Conservation (phyloP, 768 basidiomycete species). For the Tulasnella sp. region DNA sequence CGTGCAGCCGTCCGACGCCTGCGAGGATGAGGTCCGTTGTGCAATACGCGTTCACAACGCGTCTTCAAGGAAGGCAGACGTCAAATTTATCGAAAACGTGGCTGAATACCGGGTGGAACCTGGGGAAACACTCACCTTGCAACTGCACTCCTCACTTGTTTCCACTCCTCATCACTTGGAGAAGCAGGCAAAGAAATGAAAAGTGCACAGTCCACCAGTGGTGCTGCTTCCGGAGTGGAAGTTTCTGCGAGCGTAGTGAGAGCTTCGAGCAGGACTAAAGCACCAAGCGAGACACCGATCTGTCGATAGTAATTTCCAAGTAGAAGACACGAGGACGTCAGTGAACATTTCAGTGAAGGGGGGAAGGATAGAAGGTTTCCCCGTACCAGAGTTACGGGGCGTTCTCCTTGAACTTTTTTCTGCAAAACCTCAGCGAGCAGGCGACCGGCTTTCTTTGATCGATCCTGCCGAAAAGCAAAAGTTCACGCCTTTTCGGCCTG, state of each 20-base stretch:
- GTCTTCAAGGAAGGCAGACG: neutral
- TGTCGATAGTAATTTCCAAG: constrained; percentile 15
- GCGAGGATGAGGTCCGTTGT: constrained; percentile 29
- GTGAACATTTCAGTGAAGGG: no score
- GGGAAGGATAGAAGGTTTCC: neutral
- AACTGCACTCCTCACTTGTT: constrained; percentile 24
- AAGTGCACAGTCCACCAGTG: constrained; percentile 31
- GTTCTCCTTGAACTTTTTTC: constrained; percentile 32
- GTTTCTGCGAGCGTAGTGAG: constrained; percentile 23
- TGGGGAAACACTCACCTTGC: neutral
- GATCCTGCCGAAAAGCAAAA: constrained; percentile 26
- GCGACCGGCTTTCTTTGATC: constrained; percentile 32
- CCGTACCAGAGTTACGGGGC: constrained; percentile 31
- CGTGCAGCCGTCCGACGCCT: constrained; percentile 28
- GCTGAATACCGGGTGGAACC: neutral
- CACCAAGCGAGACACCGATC: constrained; percentile 35
- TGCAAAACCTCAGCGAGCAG: constrained; percentile 34
- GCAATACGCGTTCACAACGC: constrained; percentile 29
- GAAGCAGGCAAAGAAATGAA: constrained; percentile 31
- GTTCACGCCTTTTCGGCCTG: neutral
- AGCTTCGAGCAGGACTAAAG: constrained; percentile 27
- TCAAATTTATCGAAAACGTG: no score
- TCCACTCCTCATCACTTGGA: constrained; percentile 29
- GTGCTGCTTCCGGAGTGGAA: constrained; percentile 18
- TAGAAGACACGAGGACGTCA: neutral